Base-by-base conservation (phyloP, 805 yeast species). In the Cyberlindnera galapagoensis region DNA sequence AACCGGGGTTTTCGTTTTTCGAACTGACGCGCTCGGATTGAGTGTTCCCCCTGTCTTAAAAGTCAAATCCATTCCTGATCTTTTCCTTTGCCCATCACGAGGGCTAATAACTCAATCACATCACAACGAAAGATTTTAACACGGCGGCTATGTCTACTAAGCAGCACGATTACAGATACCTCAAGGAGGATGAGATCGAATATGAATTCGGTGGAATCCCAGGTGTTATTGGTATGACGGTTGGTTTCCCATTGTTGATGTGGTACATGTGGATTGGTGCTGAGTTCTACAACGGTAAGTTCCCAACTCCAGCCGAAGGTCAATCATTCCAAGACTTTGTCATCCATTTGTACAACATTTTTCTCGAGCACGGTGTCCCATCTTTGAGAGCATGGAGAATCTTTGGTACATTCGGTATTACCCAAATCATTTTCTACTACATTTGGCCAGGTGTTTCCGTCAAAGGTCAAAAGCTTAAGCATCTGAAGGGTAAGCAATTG, bases 211-310 rank as follows among this genome's bases (percentile, higher is more conserved):
- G 98, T 31, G 97, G 97, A 0, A 80, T 94, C 17, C 59, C 67
- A 6, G 98, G 98, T 36, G 95, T 86, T 30, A 36, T 79, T 14
- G 90, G 88, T 6, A 90, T 92, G 97, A 74, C 90, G 78, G 54
- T 74, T 27, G 94, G 95, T 4, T 92, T 92, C 63, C 98, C 98
- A 7, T 52, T 80, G 28, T 67, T 92, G 52, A 92, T 92, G 98
- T 85, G 80, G 69, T 92, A 92, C 62, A 81, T 92, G 92, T 90
- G 95, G 94, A 77, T 90, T 34, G 71, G 86, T 49, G 90, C 92
- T 31, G 72, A 74, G 40, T 87, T 80, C 57, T 85, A 86, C 59
- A 64, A 64, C 42, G 95, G 95, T 2, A 51, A 63, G 30, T 68
- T 84, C 18, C 86, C 95, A 16, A 60, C 67, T 57, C 96, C 96